Evolutionary conservation across 345 rosid genomes (phyloP).

Genomic region (Arabidopsis arenosa): DNA sequence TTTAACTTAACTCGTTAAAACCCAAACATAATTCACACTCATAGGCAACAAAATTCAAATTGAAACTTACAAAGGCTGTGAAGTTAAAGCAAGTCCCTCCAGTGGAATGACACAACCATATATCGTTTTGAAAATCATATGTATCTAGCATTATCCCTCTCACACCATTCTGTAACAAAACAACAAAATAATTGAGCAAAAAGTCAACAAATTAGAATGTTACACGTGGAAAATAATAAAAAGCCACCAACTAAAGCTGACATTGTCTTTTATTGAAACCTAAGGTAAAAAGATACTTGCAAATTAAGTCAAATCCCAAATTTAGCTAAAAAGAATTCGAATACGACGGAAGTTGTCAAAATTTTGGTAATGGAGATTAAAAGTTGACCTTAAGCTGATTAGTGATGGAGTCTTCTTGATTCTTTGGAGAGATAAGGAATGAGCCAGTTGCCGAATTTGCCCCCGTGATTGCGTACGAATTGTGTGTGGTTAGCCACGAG

Average conservation of each 20-base stretch:
- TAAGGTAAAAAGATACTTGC: slow-evolving; percentile 23
- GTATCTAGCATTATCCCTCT: slow-evolving; percentile 94
- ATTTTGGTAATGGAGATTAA: neutral
- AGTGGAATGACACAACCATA: slow-evolving; percentile 93
- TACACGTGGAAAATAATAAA: slow-evolving; percentile 26
- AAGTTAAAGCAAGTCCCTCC: slow-evolving; percentile 67
- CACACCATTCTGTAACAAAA: slow-evolving; percentile 76
- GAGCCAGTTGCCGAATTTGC: slow-evolving; percentile 60
- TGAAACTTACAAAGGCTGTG: slow-evolving; percentile 83
- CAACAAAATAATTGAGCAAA: neutral
- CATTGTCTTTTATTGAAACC: slow-evolving; percentile 37
- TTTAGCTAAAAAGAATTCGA: neutral
- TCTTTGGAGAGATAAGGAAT: slow-evolving; percentile 53
- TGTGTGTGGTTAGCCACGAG: slow-evolving; percentile 94
- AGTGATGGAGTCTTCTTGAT: slow-evolving; percentile 89
- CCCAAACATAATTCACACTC: neutral
- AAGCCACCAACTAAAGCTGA: slow-evolving; percentile 43
- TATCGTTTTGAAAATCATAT: slow-evolving; percentile 77
- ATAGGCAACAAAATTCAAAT: neutral
- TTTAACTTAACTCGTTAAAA: neutral
- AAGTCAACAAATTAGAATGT: slow-evolving; percentile 5
- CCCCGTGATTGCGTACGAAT: slow-evolving; percentile 65
- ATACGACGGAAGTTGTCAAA: neutral
- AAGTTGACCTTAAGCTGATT: slow-evolving; percentile 68
- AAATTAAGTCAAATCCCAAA: slow-evolving; percentile 20